phyloP scores from a whole-genome alignment of 176 grass and related monocot species.

The Metroxylon sagu region DNA sequence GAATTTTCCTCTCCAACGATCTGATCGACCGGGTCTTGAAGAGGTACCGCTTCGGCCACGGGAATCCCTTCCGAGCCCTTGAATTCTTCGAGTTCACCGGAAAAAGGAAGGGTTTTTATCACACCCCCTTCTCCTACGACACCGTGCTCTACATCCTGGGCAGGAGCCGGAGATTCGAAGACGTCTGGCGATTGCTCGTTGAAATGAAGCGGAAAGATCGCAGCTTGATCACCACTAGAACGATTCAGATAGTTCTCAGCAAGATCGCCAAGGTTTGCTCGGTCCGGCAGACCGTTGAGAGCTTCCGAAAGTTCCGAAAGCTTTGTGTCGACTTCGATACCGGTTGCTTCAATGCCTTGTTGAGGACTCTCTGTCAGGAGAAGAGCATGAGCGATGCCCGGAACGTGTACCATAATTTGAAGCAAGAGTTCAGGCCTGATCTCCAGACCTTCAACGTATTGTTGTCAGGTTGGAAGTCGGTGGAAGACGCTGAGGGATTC shows the following conservation, averaged over 20 bases:
- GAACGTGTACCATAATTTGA: constrained; percentile 78
- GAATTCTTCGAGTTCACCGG: constrained; percentile 51
- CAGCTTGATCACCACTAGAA: constrained; percentile 45
- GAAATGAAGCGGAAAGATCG: constrained; percentile 35
- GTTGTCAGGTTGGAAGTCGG: constrained; percentile 76
- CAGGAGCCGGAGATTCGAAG: constrained; percentile 45
- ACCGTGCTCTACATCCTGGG: constrained; percentile 82
- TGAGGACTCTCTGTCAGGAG: constrained; percentile 86
- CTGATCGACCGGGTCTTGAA: constrained; percentile 69
- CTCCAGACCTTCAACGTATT: constrained; percentile 78
- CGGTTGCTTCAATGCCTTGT: constrained; percentile 62
- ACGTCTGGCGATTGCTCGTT: constrained; percentile 44
- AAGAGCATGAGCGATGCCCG: constrained; percentile 82
- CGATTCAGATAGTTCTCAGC: constrained; percentile 62
- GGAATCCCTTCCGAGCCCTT: constrained; percentile 59
- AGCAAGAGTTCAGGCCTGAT: constrained; percentile 74
- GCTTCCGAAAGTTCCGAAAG: constrained; percentile 51
- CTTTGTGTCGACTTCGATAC: constrained; percentile 39
- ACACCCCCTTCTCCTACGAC: constrained; percentile 57
- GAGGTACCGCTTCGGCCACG: constrained; percentile 70
- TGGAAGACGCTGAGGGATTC: constrained; percentile 77
- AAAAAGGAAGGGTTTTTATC: constrained; percentile 43
- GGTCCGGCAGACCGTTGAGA: constrained; percentile 54
- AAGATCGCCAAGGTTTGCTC: constrained; percentile 89
- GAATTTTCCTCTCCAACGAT: constrained; percentile 36